phyloP scores from a whole-genome alignment of 306 rosid genomes.

The Macrotyloma uniflorum region DNA sequence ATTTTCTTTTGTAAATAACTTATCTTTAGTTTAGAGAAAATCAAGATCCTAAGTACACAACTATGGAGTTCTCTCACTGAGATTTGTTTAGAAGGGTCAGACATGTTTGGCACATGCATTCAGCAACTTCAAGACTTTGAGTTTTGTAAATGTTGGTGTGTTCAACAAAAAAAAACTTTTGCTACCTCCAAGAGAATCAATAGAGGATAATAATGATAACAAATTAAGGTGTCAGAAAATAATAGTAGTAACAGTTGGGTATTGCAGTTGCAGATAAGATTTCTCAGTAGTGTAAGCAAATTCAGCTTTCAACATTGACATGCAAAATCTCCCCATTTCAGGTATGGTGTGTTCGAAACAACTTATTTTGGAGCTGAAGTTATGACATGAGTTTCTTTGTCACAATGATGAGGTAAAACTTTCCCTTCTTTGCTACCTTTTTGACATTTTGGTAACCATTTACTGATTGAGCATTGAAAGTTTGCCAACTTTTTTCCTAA shows the following conservation, averaged over 20 bases:
- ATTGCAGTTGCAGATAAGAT: conserved; percentile 20
- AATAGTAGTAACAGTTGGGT: conserved; percentile 4
- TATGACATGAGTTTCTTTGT: conserved; percentile 25
- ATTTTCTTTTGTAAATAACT: conserved; percentile 6
- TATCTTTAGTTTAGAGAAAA: conserved; percentile 5
- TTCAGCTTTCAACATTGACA: not conserved
- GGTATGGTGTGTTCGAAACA: conserved; percentile 10
- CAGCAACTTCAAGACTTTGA: conserved; percentile 53
- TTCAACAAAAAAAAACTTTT: conserved; percentile 40
- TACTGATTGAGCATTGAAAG: conserved; percentile 16
- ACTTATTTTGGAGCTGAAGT: not conserved
- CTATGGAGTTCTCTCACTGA: conserved; percentile 8
- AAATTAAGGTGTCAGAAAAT: conserved; percentile 31
- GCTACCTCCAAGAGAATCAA: conserved; percentile 49
- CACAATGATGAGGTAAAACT: conserved; percentile 15
- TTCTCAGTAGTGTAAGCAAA: conserved; percentile 3
- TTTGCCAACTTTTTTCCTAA: conserved; percentile 19
- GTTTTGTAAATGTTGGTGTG: conserved; percentile 44
- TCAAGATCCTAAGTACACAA: not conserved
- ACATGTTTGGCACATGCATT: conserved; percentile 54
- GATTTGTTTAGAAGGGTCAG: conserved; percentile 35
- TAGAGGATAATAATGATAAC: conserved; percentile 33
- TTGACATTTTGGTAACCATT: conserved; percentile 37
- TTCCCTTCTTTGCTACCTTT: conserved; percentile 35
- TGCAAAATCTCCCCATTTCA: conserved; percentile 1